Evolutionary conservation across 495 filamentous ascomycete species (phyloP), one percentile per base, ranked within the genome.

Genomic region (Chaetomium cochliodes): DNA sequence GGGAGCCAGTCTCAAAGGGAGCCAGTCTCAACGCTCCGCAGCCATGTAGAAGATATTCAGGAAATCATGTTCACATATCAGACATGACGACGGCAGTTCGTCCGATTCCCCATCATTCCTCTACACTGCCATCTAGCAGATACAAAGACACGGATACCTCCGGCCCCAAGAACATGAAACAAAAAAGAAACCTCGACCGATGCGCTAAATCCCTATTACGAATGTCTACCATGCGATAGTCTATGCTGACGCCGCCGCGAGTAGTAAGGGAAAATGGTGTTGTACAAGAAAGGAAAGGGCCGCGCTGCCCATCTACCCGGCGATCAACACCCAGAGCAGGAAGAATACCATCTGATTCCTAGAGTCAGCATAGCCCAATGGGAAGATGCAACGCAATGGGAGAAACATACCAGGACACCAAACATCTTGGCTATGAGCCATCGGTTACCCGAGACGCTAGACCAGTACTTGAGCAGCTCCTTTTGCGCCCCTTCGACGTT

Each of bases 341-440:
- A 76, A 75, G 60, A 72, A 72, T 41, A 73, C 69, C 68, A 70
- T 73, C 70, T 72, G 51, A 8, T 4, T 8, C 12, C 16, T 3
- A 22, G n/a, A 4, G 65, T 66, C 52, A 60, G 42, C 30, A 30
- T 23, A 16, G 0, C 47, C 47, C 3, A 11, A 15, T n/a, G 20
- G 16, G 57, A 47, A 78, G 73, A 13, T 37, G 33, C 33, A 37
- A 37, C 15, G 8, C 16, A 49, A 23, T 9, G 82, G 74, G 65
- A 81, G 65, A 81, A 79, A 70, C 81, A 81, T 80, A 88, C 86
- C 46, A 88, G 75, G 23, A 88, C 90, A 61, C 94, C 94, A 85
- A 98, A 97, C 96, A 98, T 98, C 84, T 98, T 97, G 18, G 93
- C 96, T 59, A 98, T 86, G 54, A 98, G 79, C 94, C 96, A 98